A percentile compares a stretch with the other conserved stretches of the same genome.
Conservation (phyloP, 805 yeast species). For the Candida krabiensis region DNA sequence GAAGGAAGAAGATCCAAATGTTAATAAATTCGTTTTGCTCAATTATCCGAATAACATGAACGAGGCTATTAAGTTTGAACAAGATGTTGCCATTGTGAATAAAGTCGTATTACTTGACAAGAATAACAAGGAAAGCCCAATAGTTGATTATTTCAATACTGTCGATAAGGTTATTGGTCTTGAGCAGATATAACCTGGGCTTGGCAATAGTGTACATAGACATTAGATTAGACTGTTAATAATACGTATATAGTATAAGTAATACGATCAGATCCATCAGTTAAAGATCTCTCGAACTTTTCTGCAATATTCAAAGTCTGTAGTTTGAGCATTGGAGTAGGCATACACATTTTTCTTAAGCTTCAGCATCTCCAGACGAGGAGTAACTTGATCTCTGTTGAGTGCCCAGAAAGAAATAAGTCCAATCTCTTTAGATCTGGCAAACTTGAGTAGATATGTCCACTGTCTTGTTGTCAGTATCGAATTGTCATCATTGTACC, state of each 20-base stretch:
- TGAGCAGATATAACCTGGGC: conserved; percentile 15
- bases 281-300: conserved; percentile 14
- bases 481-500: conserved; percentile 31
- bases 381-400: conserved; percentile 30
- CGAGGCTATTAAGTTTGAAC: conserved; percentile 74
- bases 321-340: conserved; percentile 22
- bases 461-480: conserved; percentile 25
- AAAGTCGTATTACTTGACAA: conserved; percentile 37
- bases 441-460: conserved; percentile 21
- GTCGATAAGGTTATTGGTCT: conserved; percentile 50
- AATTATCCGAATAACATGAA: conserved; percentile 63
- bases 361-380: conserved; percentile 8
- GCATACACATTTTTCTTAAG: conserved; percentile 19
- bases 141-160: conserved; percentile 63
- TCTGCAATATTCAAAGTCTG: conserved; percentile 22
- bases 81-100: conserved; percentile 54
- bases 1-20: conserved; percentile 28
- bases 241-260: conserved; percentile 3
- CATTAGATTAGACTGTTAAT: conserved; percentile 7
- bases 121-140: conserved; percentile 42
- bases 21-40: conserved; percentile 49
- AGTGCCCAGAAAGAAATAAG: conserved; percentile 33
- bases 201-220: conserved; percentile 1
- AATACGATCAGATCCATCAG: neutral
- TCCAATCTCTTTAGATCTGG: conserved; percentile 21